Base-by-base conservation (phyloP, 1,139 yeast genomes). In the Pichia sp. region DNA sequence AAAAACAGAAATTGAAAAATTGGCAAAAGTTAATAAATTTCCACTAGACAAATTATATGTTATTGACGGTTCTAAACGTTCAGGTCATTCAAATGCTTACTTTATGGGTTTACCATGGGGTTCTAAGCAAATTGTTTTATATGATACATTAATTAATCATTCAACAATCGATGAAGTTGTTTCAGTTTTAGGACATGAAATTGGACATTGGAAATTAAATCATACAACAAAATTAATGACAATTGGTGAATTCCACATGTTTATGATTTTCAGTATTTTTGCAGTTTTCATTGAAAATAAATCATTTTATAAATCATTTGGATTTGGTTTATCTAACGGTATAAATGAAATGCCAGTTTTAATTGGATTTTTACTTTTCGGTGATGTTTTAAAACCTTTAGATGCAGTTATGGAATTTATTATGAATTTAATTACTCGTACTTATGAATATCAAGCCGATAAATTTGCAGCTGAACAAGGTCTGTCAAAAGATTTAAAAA, bases 161-260 rank as follows among this genome's bases (percentile, higher is more conserved):
- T 81, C 90, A 30, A 69, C 89, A 30, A 76, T 79, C 30, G 76
- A 76, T 41, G 96, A 92, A 65, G 86, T 90, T 30, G 87, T 90
- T 44, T 97, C 98, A 37, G 96, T 92, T 1, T 73, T 92, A 57
- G 97, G 96, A 24, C 98, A 92, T 62, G 98, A 92, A 69, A 84
- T 92, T 55, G 98, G 98, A 40, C 98, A 92, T 65, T 92, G 98
- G 98, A 83, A 84, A 56, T 73, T 84, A 62, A 81, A 83, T 50
- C 98, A 92, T 65, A 82, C 90, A 50, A 70, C 89, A 20, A 81
- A 81, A 61, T 75, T 81, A 73, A 66, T 92, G 58, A 56, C 74
- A 4, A 73, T 82, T 53, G 70, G 78, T 41, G 92, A 87, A 65
- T 64, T 69, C 12, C 86, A 85, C 57, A 65, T 83, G 46, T 76